Base-by-base conservation (phyloP, 2,329 filamentous ascomycete genomes). In the Talaromyces funiculosus region DNA sequence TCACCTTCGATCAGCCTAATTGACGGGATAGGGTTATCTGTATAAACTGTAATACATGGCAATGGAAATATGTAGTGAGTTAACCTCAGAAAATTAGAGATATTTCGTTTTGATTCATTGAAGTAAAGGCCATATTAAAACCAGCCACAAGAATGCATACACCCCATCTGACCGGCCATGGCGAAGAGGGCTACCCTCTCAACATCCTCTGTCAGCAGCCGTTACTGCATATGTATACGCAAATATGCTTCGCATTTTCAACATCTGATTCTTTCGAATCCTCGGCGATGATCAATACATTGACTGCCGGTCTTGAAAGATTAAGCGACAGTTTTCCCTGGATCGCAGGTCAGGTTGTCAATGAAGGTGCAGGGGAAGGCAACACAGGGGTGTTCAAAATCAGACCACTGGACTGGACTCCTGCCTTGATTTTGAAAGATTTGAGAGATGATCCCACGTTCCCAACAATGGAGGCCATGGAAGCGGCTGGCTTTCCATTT, bases 261-360 rank as follows among this genome's bases (percentile, higher is more conserved):
- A 38, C 37, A 18, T 38, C 37, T n/a, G 37, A 38, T 38, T 38
- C 16, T 18, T 38, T 38, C 16, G 16, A 38, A 16, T 7, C 37
- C 37, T 38, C 37, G 16, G 37, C 37, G 5, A 38, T 38, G 37
- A 38, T 38, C 16, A 8, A 38, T 38, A 38, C 37, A 2, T 12
- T 38, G 37, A 38, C 37, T 18, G 37, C 37, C 16, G 37, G 37
- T 8, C 37, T 38, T 4, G 16, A 38, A 38, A 38, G 16, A 8
- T 38, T 38, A 38, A 38, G 16, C 16, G 37, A 38, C 37, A 18
- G 37, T 38, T 38, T 38, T 55, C 81, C 80, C 0, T 84, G 79
- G 80, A 61, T 79, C 0, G 76, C 80, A 3, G 81, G 81, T 2
- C 72, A 78, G 31, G 74, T 80, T 0, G 68, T 79, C 31, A 67